phyloP scores from a whole-genome alignment of 1,139 yeast species.

The Hanseniaspora gamundiae region DNA sequence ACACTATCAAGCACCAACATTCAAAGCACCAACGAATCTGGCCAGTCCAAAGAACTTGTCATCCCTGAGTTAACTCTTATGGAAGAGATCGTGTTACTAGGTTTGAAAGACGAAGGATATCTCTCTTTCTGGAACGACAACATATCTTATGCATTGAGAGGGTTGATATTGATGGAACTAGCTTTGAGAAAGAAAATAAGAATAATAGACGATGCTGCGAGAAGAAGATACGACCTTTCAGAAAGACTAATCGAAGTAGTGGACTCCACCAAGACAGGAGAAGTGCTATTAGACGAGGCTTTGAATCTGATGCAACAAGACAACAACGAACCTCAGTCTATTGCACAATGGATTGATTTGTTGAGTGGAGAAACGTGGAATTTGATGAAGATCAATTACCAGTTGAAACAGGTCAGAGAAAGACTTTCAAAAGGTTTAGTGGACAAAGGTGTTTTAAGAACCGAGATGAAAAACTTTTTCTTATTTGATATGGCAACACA shows the following conservation, averaged over 20 bases:
- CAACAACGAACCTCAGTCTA: slow-evolving; percentile 51
- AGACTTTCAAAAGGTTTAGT: slow-evolving; percentile 93
- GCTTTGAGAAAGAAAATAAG: slow-evolving; percentile 84
- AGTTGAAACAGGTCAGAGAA: slow-evolving; percentile 93
- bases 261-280: slow-evolving; percentile 84
- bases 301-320: slow-evolving; percentile 79
- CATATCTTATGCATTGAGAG: slow-evolving; percentile 90
- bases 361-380: slow-evolving; percentile 97
- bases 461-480: slow-evolving; percentile 89
- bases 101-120: slow-evolving; percentile 93
- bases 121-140: slow-evolving; percentile 97
- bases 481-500: slow-evolving; percentile 98
- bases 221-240: slow-evolving; percentile 75
- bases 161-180: slow-evolving; percentile 83
- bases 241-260: slow-evolving; percentile 83
- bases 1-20: slow-evolving; percentile 5
- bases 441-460: slow-evolving; percentile 92
- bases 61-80: slow-evolving; percentile 71
- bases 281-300: slow-evolving; percentile 87
- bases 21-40: slow-evolving; percentile 36
- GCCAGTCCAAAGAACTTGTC: slow-evolving; percentile 23
- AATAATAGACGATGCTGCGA: slow-evolving; percentile 86
- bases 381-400: slow-evolving; percentile 84
- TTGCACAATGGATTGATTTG: slow-evolving; percentile 88
- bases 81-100: slow-evolving; percentile 92